A percentile compares a stretch with the other conserved stretches of the same genome.
Conservation (phyloP, 306 rosid genomes). For the Purshia tridentata region DNA sequence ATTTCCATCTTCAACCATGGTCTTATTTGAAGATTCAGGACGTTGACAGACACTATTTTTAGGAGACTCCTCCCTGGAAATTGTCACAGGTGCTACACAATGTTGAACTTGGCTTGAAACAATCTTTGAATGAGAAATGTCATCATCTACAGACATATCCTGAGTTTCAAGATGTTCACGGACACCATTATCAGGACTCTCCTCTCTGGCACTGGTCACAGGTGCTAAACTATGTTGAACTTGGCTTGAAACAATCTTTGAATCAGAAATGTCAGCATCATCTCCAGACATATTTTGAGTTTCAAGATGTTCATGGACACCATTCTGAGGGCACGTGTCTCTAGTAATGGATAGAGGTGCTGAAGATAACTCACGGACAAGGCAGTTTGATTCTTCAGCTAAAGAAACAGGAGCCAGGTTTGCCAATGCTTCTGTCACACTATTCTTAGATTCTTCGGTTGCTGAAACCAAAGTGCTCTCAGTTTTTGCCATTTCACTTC, state of each 20-base stretch:
- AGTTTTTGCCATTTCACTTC: conserved; percentile 3
- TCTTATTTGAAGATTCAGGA: conserved; percentile 20
- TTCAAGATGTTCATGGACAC: conserved; percentile 23
- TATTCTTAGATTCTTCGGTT: conserved; percentile 22
- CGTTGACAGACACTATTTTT: conserved; percentile 27
- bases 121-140: conserved; percentile 29
- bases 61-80: conserved; percentile 37
- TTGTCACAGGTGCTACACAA: neutral
- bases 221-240: conserved; percentile 24
- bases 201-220: conserved; percentile 30
- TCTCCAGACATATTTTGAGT: conserved; percentile 16
- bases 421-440: conserved; percentile 27
- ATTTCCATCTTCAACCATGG: conserved; percentile 17
- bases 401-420: conserved; percentile 10
- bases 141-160: conserved; percentile 11
- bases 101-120: neutral
- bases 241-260: conserved; percentile 23
- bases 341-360: conserved; percentile 32
- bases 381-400: conserved; percentile 31
- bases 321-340: conserved; percentile 34
- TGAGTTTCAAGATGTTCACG: conserved; percentile 24
- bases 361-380: conserved; percentile 21
- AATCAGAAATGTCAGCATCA: conserved; percentile 22
- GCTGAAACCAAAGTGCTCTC: conserved; percentile 11
- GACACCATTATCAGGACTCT: conserved; percentile 27